Conservation (phyloP, 345 rosid genomes). For the Boechera stricta region DNA sequence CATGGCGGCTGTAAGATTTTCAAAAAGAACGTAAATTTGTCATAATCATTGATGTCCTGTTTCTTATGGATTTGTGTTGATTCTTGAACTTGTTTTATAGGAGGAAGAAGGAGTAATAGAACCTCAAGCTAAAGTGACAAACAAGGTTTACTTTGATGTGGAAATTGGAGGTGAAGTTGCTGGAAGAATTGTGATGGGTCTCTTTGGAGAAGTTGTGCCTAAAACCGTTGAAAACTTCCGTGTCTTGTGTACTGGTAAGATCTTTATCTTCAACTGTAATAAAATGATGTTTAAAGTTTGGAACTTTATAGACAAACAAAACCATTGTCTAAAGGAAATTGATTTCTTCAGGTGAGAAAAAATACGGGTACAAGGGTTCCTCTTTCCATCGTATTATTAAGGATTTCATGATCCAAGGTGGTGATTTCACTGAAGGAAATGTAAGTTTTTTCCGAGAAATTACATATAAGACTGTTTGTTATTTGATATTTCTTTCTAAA, state of each 20-base stretch:
- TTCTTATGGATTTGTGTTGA: slow-evolving; percentile 14
- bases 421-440: slow-evolving; percentile 84
- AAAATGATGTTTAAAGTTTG: neutral
- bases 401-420: slow-evolving; percentile 97
- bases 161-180: slow-evolving; percentile 78
- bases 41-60: neutral
- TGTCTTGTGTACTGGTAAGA: slow-evolving; percentile 77
- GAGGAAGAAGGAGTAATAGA: slow-evolving; percentile 52
- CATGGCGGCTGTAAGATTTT: slow-evolving; percentile 55
- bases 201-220: slow-evolving; percentile 84
- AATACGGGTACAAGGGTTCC: slow-evolving; percentile 82
- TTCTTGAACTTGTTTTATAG: slow-evolving; percentile 45
- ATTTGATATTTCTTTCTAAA: slow-evolving; percentile 5
- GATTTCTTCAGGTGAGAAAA: slow-evolving; percentile 74
- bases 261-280: neutral
- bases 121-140: slow-evolving; percentile 80
- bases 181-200: slow-evolving; percentile 87
- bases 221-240: slow-evolving; percentile 89
- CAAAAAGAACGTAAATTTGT: neutral
- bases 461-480: neutral
- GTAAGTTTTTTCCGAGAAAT: slow-evolving; percentile 44
- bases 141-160: slow-evolving; percentile 83
- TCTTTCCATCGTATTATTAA: slow-evolving; percentile 91
- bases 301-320: neutral
- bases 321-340: neutral